Evolutionary conservation across 805 yeast genomes (phyloP), one percentile per base, ranked within the genome.

Genomic region (Starmerella ratchasimensis): DNA sequence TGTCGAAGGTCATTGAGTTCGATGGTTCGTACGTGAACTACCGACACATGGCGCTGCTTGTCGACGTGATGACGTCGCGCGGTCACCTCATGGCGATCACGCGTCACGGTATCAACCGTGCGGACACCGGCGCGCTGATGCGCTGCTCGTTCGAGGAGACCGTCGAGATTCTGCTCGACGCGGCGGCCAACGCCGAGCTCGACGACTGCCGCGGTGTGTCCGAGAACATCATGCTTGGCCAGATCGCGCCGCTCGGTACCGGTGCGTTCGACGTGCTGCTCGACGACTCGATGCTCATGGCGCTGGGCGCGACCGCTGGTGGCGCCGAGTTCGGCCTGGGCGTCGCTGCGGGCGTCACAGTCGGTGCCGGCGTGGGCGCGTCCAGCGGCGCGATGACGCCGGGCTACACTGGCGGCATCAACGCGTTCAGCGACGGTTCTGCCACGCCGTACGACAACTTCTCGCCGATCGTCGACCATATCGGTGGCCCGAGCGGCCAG

Each of bases 11-110:
- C 52, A 84, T 90, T 71, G 95, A 97, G 3, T 90, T 93, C 54
- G 99, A 90, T 71, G 99, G 98, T 80, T 86, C 98, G 27, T 90
- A 90, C 55, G 99, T 90, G 45, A 90, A 90, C 63, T 90, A 90
- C 64, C 78, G 99, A 64, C 99, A 90, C 56, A 79, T 90, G 90
- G 96, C 99, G 4, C 67, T 90, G 52, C 69, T 90, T 53, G 97
- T 90, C 42, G 99, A 90, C 66, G 93, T 86, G 27, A 90, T 90
- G 99, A 90, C 99, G 2, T 81, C 94, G 28, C 78, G 94, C 56
- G 99, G 99, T 55, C 94, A 88, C 57, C 69, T 90, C 61, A 88
- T 93, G 81, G 97, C 99, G 28, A 86, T 90, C 54, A 88, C 97
- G 31, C 93, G 99, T 72, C 98, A 90, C 58, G 99, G 99, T 72